phyloP scores from a whole-genome alignment of 2,329 filamentous ascomycete species.

The Pseudocercospora eumusae region DNA sequence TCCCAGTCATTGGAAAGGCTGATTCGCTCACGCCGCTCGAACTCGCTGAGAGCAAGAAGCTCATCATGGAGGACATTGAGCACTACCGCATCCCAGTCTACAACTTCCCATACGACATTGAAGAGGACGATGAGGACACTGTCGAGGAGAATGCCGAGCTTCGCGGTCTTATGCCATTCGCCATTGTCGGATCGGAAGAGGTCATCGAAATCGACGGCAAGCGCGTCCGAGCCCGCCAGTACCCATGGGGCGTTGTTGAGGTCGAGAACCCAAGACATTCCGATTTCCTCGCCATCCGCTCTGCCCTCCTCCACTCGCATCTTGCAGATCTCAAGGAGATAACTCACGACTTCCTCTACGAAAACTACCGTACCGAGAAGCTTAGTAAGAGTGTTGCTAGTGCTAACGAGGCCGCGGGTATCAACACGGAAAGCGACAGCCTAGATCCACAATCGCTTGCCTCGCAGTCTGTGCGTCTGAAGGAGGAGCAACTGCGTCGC shows the following conservation, averaged over 20 bases:
- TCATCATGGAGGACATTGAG: conserved; percentile 99
- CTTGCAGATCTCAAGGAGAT: conserved; percentile 98
- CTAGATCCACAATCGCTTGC: conserved; percentile 98
- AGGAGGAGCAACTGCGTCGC: conserved; percentile 98
- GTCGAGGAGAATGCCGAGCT: conserved; percentile 99
- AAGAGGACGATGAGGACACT: conserved; percentile 98
- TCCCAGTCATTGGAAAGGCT: conserved; percentile 97
- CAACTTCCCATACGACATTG: conserved; percentile 99
- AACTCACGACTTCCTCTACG: conserved; percentile 98
- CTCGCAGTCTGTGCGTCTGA: conserved; percentile 94
- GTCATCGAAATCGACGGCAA: conserved; percentile 90
- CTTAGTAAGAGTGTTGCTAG: conserved; percentile 95
- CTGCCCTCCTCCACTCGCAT: conserved; percentile 94
- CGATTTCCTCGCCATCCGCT: conserved; percentile 96
- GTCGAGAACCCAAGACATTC: conserved; percentile 99
- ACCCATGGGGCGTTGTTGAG: conserved; percentile 98
- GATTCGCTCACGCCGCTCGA: conserved; percentile 95
- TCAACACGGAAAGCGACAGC: conserved; percentile 50
- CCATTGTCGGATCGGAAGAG: conserved; percentile 97
- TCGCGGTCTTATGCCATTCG: conserved; percentile 96
- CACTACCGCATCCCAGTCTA: conserved; percentile 99
- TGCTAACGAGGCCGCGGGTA: conserved; percentile 60
- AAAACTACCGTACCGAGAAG: conserved; percentile 99
- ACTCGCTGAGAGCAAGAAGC: conserved; percentile 98
- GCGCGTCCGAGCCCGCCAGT: conserved; percentile 90